These are phyloP conservation scores for Fusarium sarcochroum DNA, from an alignment of 2,329 filamentous ascomycete genomes.

Conservation along the genomic window DNA sequence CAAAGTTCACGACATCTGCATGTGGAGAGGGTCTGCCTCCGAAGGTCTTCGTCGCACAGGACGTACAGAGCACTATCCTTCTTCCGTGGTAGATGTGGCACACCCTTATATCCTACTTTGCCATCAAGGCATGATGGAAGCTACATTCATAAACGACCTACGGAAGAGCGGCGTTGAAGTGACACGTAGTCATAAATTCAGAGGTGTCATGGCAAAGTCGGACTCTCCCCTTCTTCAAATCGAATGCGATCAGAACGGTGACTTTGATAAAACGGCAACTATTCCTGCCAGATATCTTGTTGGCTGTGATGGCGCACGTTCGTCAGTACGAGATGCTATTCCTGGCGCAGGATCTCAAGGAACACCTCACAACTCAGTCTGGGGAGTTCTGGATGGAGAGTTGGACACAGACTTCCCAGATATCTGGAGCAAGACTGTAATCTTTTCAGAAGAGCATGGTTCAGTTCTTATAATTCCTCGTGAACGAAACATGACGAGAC, in stretches of 20 bases:
- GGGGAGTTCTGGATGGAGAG: constrained; percentile 80
- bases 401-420: constrained; percentile 81
- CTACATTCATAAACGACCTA: constrained; percentile 77
- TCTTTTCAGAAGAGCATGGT: constrained; percentile 76
- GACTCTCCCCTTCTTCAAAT: constrained; percentile 62
- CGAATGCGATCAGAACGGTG: constrained; percentile 54
- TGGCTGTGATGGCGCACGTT: constrained; percentile 76
- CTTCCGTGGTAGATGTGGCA: constrained; percentile 65
- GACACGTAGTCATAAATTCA: constrained; percentile 74
- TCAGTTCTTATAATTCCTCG: constrained; percentile 80
- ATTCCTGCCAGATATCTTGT: constrained; percentile 33
- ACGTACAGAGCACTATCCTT: constrained; percentile 78
- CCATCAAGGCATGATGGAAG: constrained; percentile 83
- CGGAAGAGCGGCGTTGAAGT: constrained; percentile 73
- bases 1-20: constrained; percentile 79
- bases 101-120: constrained; percentile 70
- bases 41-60: constrained; percentile 71
- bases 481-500: constrained; percentile 79
- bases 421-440: constrained; percentile 79
- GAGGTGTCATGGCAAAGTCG: constrained; percentile 56
- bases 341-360: constrained; percentile 67
- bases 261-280: neutral
- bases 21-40: constrained; percentile 71
- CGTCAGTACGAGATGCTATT: constrained; percentile 76
- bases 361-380: constrained; percentile 68